Evolutionary conservation across 805 yeast genomes (phyloP), one percentile per base, ranked within the genome.

Genomic region (Schwanniomyces pseudopolymorphus): DNA sequence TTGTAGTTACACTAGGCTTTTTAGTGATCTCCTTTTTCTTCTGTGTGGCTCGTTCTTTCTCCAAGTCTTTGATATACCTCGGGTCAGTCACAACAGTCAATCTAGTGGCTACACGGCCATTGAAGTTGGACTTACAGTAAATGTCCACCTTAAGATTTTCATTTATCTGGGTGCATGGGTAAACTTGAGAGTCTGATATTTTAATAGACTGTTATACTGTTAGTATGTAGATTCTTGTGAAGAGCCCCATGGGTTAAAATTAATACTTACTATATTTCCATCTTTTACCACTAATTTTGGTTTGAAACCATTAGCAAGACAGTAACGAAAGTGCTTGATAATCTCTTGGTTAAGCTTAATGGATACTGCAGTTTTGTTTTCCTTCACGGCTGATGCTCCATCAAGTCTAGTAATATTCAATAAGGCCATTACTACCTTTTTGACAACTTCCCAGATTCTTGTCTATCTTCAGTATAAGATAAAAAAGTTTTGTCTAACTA

Each of bases 121-220:
- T 48, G 49, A 58, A 67, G 33, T 47, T 37, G 10, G 47, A 41
- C 8, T 44, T 37, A 9, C 61, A 48, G 53, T 69, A 71, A 5
- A 72, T 49, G 47, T 68, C 72, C 21, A 69, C 62, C 39, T 68
- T 68, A 45, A 67, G 63, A 37, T 60, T 63, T 46, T 71, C 77
- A 14, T 65, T 66, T 16, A 63, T 51, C 22, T 56, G 56, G 17
- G 59, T 47, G 48, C 74, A 71, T 10, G 75, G 74, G 38, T 57
- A 68, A 22, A 53, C 49, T 41, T 60, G 42, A 4, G 54, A 44
- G 25, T 64, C 66, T 16, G 58, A 51, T 33, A 68, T 48, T 43
- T 60, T 64, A 26, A 70, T 56, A 39, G 65, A 64, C 64, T 67
- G 46, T 26, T 10, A 49, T 28, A 7, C n/a, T 22, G 56, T 56